Conservation (phyloP, 805 yeast genomes). For the Saccharomycopsis fermentans region DNA sequence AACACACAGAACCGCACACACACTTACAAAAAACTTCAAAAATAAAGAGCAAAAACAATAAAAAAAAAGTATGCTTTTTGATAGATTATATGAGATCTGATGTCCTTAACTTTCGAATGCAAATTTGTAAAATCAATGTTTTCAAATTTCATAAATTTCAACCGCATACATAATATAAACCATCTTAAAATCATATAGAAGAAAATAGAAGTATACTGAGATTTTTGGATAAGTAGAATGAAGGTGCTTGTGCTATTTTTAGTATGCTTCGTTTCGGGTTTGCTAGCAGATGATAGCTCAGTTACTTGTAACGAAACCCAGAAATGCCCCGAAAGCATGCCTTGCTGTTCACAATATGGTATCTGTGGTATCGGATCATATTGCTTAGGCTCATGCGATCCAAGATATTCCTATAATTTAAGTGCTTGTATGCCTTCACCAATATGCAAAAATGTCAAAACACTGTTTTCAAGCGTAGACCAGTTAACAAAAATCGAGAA, state of each 20-base stretch:
- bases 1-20: no score
- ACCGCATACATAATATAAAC: no score
- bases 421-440: constrained; percentile 85
- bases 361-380: constrained; percentile 65
- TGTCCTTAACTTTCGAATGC: no score
- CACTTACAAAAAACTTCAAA: no score
- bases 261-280: not conserved
- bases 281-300: constrained; percentile 10
- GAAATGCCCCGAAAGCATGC: constrained; percentile 65
- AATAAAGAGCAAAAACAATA: no score
- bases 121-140: no score
- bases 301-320: constrained; percentile 41
- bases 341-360: constrained; percentile 82
- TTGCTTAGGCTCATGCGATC: constrained; percentile 87
- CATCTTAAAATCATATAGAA: not conserved
- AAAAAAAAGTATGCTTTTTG: no score
- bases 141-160: no score
- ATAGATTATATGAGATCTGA: no score
- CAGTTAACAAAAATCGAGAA: constrained; percentile 27
- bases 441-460: constrained; percentile 42
- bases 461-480: constrained; percentile 31
- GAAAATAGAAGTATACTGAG: not conserved
- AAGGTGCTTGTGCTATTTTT: not conserved
- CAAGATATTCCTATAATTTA: constrained; percentile 51
- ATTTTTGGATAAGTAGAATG: not conserved